Base-by-base conservation (phyloP, 805 yeast genomes). In the Hanseniaspora clermontiae region DNA sequence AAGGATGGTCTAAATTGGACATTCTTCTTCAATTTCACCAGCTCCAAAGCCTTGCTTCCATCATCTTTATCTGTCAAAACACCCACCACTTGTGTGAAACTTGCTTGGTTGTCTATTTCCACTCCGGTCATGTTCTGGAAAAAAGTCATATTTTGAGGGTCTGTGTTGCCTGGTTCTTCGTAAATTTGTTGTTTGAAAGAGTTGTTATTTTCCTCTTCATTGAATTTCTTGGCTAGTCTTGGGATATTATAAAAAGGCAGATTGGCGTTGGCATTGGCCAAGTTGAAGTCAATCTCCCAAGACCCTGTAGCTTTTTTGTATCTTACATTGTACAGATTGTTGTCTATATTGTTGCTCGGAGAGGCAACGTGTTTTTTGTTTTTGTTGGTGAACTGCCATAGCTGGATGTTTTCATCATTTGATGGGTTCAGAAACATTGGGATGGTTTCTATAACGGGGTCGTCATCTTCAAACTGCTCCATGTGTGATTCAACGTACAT, bases 1-100 rank as follows among this genome's bases (percentile, higher is more conserved):
- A 93, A 87, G 62, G 78, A 77, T 2, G 97, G 93, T 61, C 96
- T 77, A 59, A 93, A 67, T 67, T 91, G 97, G 0, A 84, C 79
- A 0, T 85, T 79, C 20, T 80, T 75, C 38, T 79, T 77, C 1
- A 90, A 73, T 1, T 91, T 86, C 1, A 79, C 68, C 59, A 91
- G 67, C 51, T 85, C 80, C 8, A 88, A 63, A 62, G 76, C 80
- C 17, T 76, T 77, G 34, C 77, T 70, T 40, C 66, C 62, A 42
- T 77, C 67, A 17, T 34, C 49, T 29, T 36, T 24, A 47, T 42
- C 58, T 12, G 39, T 36, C 15, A 51, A 37, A 48, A 70, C 68
- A 0, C 77, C 79, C 11, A 73, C 73, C 2, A 51, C 1, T 29
- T 51, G 55, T 14, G 49, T 51, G 14, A 51, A 51, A 37, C 43